Base-by-base conservation (phyloP, 148 eudicot genomes). In the Bassia scoparia region DNA sequence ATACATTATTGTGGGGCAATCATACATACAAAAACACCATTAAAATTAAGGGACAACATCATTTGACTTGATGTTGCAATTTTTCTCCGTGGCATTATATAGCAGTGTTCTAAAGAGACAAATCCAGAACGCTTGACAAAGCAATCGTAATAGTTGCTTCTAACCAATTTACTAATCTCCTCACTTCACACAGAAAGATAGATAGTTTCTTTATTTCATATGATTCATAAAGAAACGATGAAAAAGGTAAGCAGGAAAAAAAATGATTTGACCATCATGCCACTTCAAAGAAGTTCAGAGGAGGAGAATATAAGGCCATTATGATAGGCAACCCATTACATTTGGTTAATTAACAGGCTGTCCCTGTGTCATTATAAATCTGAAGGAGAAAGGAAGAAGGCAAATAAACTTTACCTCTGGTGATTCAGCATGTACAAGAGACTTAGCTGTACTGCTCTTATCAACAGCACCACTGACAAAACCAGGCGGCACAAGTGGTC, bases 401-500 rank as follows among this genome's bases (percentile, higher is more conserved):
- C 12, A 7, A 38, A 46, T 38, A 35, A 59, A 23, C 74, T 31
- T 68, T 72, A 94, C 98, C 93, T 88, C 89, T 49, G 69, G 61
- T 24, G 79, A 55, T 66, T 77, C 75, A 44, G 87, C 63, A 67
- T 74, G 87, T 50, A 61, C 61, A 35, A 67, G 23, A 55, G 88
- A 64, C 81, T 80, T 88, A 65, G 80, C 23, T 49, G 73, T 76
- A 52, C 88, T 74, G 83, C 49, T 90, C 82, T 84, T 92, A 74
- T 95, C 99, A 64, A 55, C 66, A 74, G 77, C 69, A 48, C 89
- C 74, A 74, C 79, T 81, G 70, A 77, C 87, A 84, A 96, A 96
- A 69, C 99, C 99, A 0, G 99, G 99, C 27, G 99, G 99, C 66
- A 96, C 90, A 65, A 89, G 97, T 30, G 99, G 99, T 69, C 99